phyloP scores from a whole-genome alignment of 2,329 filamentous ascomycete species.

The Claviceps paspali region DNA sequence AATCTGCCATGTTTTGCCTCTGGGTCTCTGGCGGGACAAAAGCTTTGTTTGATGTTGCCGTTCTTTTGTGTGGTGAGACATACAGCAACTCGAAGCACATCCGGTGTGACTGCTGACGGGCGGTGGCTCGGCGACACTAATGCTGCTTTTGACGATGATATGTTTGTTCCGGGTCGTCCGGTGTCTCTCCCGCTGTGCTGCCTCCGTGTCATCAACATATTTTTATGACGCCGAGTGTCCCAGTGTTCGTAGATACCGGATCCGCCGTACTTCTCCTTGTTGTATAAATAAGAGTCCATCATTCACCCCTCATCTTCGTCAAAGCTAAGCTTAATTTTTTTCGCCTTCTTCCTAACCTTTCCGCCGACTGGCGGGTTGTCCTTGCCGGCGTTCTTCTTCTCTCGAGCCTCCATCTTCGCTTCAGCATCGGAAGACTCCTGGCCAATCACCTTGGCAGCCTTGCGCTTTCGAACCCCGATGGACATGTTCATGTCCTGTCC shows the following conservation, averaged over 20 bases:
- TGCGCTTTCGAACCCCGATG: slow-evolving; percentile 36
- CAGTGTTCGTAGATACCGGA: too few species aligned
- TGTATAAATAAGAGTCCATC: slow-evolving; percentile 1
- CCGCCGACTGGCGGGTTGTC: slow-evolving; percentile 14
- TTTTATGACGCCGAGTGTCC: not conserved
- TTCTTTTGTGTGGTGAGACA: slow-evolving; percentile 5
- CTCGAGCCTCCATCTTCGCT: slow-evolving; percentile 5
- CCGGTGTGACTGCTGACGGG: slow-evolving; percentile 1
- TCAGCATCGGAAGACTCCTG: slow-evolving; percentile 16
- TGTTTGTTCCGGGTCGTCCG: not conserved
- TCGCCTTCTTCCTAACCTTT: slow-evolving; percentile 36
- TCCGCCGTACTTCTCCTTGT: too few species aligned
- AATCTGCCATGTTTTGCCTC: not conserved
- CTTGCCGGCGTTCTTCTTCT: slow-evolving; percentile 7
- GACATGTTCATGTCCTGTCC: slow-evolving; percentile 14
- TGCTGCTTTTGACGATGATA: not conserved
- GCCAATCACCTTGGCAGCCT: slow-evolving; percentile 24
- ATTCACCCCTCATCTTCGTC: slow-evolving; percentile 39
- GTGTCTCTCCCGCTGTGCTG: not conserved
- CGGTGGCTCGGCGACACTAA: slow-evolving; percentile 1
- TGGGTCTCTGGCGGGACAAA: not conserved
- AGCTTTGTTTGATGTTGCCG: not conserved
- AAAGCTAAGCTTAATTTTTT: slow-evolving; percentile 56
- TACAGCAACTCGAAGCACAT: not conserved
- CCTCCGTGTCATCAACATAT: not conserved